These are phyloP conservation scores for Fomitopsis pinicola DNA, from an alignment of 1,284 basidiomycete species.

Conservation along the genomic window DNA sequence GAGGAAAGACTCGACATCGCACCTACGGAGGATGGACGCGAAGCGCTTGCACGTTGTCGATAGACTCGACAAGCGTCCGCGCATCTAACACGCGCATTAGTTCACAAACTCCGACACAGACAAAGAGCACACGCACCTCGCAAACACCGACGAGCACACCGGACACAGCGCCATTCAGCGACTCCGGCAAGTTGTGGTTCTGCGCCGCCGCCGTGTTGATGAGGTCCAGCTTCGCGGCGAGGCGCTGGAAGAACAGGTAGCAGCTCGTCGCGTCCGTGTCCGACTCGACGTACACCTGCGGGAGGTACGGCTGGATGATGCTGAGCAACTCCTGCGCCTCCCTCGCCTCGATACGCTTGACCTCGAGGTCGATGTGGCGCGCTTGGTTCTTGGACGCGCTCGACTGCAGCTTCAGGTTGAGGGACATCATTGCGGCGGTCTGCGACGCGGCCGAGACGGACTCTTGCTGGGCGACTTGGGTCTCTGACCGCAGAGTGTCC, in stretches of 20 bases:
- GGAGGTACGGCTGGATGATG: constrained; percentile 43
- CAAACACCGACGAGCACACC: constrained; percentile 86
- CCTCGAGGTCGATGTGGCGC: constrained; percentile 82
- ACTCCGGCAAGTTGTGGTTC: constrained; percentile 77
- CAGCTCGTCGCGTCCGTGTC: constrained; percentile 85
- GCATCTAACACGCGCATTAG: constrained; percentile 47
- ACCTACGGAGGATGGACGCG: constrained; percentile 72
- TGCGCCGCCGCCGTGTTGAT: constrained; percentile 80
- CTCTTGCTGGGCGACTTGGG: constrained; percentile 79
- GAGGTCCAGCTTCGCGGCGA: constrained; percentile 81
- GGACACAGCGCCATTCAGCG: constrained; percentile 74
- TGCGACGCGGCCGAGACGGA: constrained; percentile 73
- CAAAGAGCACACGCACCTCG: constrained; percentile 52
- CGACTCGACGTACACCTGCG: constrained; percentile 50
- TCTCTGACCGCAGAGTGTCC: constrained; percentile 75
- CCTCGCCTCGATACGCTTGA: constrained; percentile 77
- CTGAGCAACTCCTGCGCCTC: constrained; percentile 76
- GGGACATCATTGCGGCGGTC: constrained; percentile 81
- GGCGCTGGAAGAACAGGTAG: constrained; percentile 87
- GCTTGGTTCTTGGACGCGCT: constrained; percentile 87
- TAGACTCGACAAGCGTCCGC: constrained; percentile 75
- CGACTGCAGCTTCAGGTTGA: constrained; percentile 90
- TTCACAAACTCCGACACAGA: background rate
- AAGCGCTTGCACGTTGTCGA: constrained; percentile 86
- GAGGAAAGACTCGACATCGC: constrained; percentile 80